Evolutionary conservation across 176 grass and related monocot genomes (phyloP), one percentile per base, ranked within the genome.

Genomic region (Phoenix dactylifera): DNA sequence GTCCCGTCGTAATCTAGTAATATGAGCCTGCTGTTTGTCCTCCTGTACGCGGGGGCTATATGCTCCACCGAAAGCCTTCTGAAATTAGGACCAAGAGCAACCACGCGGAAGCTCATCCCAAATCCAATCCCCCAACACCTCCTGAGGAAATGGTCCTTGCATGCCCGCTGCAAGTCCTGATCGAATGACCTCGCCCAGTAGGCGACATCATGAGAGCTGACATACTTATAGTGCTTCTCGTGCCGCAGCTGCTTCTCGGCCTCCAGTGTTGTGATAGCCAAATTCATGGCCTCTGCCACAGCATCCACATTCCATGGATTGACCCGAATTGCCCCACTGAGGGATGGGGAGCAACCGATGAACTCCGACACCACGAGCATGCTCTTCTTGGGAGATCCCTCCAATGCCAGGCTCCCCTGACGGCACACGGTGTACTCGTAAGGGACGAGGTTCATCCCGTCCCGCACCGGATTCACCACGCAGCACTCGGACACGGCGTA

Each of bases 1-100:
- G 85, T 88, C 17, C 85, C 85, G 77, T 83, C 85, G 50, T 88
- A 88, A 64, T 88, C 85, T 18, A 88, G 70, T 30, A 88, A 73
- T 26, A 88, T 69, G 28, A 81, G 75, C 69, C 85, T 83, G 44
- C 30, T 70, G 19, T 54, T 16, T 24, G 80, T 62, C 60, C 56
- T 71, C 28, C 35, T 39, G 74, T 88, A 88, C 6, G 68, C 52
- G 2, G 72, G 74, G 29, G 70, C 55, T 22, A 88, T 72, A 28
- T 69, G 64, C 44, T 88, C 80, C 22, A 82, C 50, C 4, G 50
- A 88, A 49, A 88, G 65, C 50, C 83, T 77, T 60, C 80, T 68
- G 54, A 88, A 88, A 44, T 60, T 70, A 48, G 85, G 80, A 35
- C 69, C 62, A 24, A 88, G 80, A 1, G 80, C 72, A 44, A 83